A percentile compares a stretch with the other conserved stretches of the same genome.
These are phyloP conservation scores for Skeletonema potamos DNA, from an alignment of 108 stramenopile species.

Conservation along the genomic window DNA sequence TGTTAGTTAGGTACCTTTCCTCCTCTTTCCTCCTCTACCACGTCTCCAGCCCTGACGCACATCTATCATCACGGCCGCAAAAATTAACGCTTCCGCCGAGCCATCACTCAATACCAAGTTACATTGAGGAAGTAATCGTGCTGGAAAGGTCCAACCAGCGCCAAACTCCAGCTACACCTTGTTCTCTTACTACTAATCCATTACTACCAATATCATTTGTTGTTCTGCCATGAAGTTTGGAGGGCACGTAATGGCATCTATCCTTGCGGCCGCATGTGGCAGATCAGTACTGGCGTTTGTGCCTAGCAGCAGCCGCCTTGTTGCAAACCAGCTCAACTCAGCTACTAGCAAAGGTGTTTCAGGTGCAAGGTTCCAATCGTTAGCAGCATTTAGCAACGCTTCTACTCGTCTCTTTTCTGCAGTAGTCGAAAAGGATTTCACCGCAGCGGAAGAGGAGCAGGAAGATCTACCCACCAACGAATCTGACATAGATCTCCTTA, in stretches of 20 bases:
- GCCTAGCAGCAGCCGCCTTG: background rate
- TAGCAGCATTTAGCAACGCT: background rate
- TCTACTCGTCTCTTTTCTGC: conserved; percentile 9
- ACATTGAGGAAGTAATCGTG: background rate
- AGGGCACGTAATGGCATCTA: conserved; percentile 9
- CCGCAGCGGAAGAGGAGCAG: conserved; percentile 23
- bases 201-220: background rate
- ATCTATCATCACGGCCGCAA: background rate
- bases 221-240: conserved; percentile 19
- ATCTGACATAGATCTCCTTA: conserved; percentile 78
- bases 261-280: background rate
- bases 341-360: background rate
- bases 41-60: too few species aligned
- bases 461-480: conserved; percentile 94
- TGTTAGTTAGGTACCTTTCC: too few species aligned
- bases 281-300: conserved; percentile 17
- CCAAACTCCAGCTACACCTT: background rate
- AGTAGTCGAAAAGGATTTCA: background rate
- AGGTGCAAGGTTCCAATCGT: background rate
- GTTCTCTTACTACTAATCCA: background rate
- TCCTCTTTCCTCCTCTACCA: too few species aligned
- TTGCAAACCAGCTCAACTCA: background rate
- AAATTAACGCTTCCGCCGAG: too few species aligned
- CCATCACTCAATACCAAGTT: background rate
- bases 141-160: background rate